Percentiles rank a stretch among this genome's conserved stretches.
These are phyloP conservation scores for Kodamaea alishanica DNA, from an alignment of 1,139 yeast species.

Conservation along the genomic window DNA sequence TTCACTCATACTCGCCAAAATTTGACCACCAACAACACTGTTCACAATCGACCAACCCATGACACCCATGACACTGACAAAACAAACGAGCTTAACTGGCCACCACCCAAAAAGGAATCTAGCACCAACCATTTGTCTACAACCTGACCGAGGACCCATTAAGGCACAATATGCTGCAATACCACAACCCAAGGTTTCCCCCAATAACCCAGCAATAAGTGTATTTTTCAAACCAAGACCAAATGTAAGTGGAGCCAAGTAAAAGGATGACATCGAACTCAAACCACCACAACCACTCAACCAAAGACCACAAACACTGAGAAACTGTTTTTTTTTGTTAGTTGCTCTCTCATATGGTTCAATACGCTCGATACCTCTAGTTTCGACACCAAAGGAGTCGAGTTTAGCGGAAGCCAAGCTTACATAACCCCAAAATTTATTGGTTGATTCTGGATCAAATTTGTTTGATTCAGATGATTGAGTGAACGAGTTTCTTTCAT, in stretches of 20 bases:
- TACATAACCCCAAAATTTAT: slow-evolving; percentile 5
- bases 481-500: too few species aligned
- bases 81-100: slow-evolving; percentile 69
- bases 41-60: slow-evolving; percentile 86
- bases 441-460: background rate
- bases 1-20: slow-evolving; percentile 59
- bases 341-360: slow-evolving; percentile 64
- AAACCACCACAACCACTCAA: slow-evolving; percentile 80
- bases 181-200: slow-evolving; percentile 63
- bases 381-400: slow-evolving; percentile 59
- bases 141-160: slow-evolving; percentile 86
- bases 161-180: slow-evolving; percentile 78
- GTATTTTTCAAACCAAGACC: slow-evolving; percentile 64
- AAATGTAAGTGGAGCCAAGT: slow-evolving; percentile 68
- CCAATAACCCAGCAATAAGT: slow-evolving; percentile 56
- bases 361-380: slow-evolving; percentile 78
- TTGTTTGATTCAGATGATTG: slow-evolving; percentile 1
- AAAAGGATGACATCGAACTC: slow-evolving; percentile 78
- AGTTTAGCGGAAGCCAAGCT: slow-evolving; percentile 22
- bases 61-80: slow-evolving; percentile 70
- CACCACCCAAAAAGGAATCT: slow-evolving; percentile 80
- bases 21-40: slow-evolving; percentile 83
- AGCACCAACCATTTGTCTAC: slow-evolving; percentile 82
- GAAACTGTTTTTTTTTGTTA: slow-evolving; percentile 44
- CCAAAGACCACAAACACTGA: slow-evolving; percentile 75